Evolutionary conservation across 2,329 filamentous ascomycete species (phyloP), one percentile per base, ranked within the genome.

Genomic region (Sphaerulina populicola): DNA sequence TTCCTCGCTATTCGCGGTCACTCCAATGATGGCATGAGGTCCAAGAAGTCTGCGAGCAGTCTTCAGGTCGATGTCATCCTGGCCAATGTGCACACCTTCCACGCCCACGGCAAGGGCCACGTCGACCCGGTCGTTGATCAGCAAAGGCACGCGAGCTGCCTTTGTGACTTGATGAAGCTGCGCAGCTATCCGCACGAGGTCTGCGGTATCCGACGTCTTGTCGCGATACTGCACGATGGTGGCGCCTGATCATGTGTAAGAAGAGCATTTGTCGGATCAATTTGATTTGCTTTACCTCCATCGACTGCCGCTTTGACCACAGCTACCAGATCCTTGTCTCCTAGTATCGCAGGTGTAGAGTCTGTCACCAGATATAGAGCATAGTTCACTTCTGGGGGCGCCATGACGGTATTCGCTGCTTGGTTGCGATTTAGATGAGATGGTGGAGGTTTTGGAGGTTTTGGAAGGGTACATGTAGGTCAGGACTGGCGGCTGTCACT

Each of bases 51-150:
- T 75, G 52, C 87, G 84, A 2, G 89, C 90, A 36, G 77, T 76
- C 7, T 70, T 64, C 27, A 87, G 67, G 53, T 80, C 81, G 75
- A 95, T 83, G 68, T 97, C 91, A 77, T 96, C 90, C 72, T 97
- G 91, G 6, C 93, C 93, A 44, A 97, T 79, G 68, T 97, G 93
- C 7, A 95, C 88, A 41, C 93, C 93, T 71, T 96, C 91, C 51
- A 87, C 93, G 10, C 82, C 86, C 39, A 90, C 79, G 11, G 88
- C 89, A 14, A 88, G 76, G 7, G 89, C 90, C 23, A 97, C 87
- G 66, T 95, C 90, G 5, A 96, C 79, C 10, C 90, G 82, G 67
- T 97, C 93, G 66, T 97, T 97, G 73, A 97, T 89, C 49, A 97
- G 74, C 51, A 97, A 77, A 29, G 91, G 91, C 2, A 95, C 80